Conservation (phyloP, 805 yeast genomes). For the Lachancea meyersii region DNA sequence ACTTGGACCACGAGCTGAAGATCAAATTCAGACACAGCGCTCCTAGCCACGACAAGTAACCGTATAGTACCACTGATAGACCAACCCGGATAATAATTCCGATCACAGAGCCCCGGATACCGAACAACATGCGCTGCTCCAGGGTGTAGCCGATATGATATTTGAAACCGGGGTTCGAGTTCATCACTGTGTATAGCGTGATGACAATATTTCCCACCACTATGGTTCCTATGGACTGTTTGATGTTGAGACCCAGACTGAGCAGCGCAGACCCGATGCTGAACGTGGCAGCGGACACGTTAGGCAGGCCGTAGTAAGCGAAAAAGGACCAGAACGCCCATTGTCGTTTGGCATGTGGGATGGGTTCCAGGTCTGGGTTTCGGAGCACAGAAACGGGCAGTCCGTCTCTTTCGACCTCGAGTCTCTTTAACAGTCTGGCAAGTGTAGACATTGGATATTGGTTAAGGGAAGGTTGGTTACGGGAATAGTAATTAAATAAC, state of each 20-base stretch:
- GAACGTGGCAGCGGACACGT: slow-evolving; percentile 35
- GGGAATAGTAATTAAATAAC: too few relatives aligned
- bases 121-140: slow-evolving; percentile 35
- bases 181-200: slow-evolving; percentile 19
- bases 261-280: slow-evolving; percentile 31
- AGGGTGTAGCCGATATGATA: slow-evolving; percentile 37
- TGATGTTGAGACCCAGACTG: slow-evolving; percentile 24
- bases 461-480: too few relatives aligned
- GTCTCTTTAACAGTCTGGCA: slow-evolving; percentile 8
- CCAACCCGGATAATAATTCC: slow-evolving; percentile 35
- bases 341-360: slow-evolving; percentile 34
- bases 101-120: slow-evolving; percentile 33
- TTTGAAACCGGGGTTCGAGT: slow-evolving; percentile 25
- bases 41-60: slow-evolving; percentile 36
- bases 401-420: slow-evolving; percentile 27
- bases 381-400: slow-evolving; percentile 28
- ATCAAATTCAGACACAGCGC: slow-evolving; percentile 34
- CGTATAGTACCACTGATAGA: slow-evolving; percentile 37
- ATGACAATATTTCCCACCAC: slow-evolving; percentile 18
- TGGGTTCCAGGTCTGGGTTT: slow-evolving; percentile 37
- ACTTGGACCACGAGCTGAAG: slow-evolving; percentile 24
- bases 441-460: slow-evolving; percentile 1
- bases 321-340: slow-evolving; percentile 33
- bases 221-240: slow-evolving; percentile 28
- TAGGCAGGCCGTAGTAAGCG: slow-evolving; percentile 35